Conservation (phyloP, 73 alveolate species). For the Tetrahymena elliotti region DNA sequence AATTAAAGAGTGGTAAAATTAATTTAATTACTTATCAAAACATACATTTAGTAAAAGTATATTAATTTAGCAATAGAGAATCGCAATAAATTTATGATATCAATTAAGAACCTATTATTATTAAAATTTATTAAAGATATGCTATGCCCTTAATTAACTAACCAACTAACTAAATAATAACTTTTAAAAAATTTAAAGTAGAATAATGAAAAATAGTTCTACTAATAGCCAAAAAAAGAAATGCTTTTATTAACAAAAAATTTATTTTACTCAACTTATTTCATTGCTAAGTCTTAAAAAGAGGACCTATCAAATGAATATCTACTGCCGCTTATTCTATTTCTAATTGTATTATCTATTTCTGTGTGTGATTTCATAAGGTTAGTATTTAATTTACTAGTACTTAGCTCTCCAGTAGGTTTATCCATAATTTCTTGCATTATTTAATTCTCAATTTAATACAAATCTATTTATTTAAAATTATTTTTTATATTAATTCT, state of each 20-base stretch:
- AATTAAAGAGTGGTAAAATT: background rate
- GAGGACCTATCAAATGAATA: background rate
- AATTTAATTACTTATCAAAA: background rate
- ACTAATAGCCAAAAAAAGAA: background rate
- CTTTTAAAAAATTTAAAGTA: too few relatives aligned
- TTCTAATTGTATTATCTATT: background rate
- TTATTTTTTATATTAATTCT: background rate
- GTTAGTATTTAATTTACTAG: background rate
- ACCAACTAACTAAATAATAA: too few relatives aligned
- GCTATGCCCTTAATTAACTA: too few relatives aligned
- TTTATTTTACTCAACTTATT: background rate
- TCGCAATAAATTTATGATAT: background rate
- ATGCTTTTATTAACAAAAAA: background rate
- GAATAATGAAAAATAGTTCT: background rate
- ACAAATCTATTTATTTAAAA: background rate
- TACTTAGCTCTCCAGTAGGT: background rate
- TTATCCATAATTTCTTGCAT: background rate
- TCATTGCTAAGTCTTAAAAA: background rate
- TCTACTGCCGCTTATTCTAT: background rate
- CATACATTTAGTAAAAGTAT: background rate
- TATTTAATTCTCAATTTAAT: background rate
- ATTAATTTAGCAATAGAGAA: background rate
- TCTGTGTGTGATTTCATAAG: background rate
- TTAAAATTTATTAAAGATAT: background rate
- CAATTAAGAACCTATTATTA: background rate